A percentile compares a stretch with the other conserved stretches of the same genome.
Evolutionary conservation across 345 rosid species (phyloP).

Genomic region (Salix exigua): DNA sequence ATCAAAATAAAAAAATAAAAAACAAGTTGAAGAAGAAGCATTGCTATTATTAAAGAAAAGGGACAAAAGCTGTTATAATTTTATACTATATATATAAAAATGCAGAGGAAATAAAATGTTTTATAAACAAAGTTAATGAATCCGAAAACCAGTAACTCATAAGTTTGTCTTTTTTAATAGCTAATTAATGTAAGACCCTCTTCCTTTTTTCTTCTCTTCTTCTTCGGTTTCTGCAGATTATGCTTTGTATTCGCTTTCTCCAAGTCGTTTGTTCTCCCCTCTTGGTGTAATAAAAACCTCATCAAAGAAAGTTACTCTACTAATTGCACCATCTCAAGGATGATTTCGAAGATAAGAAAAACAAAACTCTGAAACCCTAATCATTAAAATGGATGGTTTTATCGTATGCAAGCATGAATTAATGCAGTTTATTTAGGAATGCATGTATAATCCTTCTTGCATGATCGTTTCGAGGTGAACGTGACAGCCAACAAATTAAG

Average conservation of each 20-base stretch:
- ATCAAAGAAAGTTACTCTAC: too few species aligned
- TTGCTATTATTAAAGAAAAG: neutral
- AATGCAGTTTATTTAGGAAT: neutral
- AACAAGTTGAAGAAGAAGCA: neutral
- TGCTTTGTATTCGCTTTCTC: neutral
- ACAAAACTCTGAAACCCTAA: neutral
- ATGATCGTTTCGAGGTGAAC: neutral
- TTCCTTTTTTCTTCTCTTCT: neutral
- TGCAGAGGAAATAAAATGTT: too few species aligned
- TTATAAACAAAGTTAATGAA: too few species aligned
- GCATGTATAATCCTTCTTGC: neutral
- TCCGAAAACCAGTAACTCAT: too few species aligned
- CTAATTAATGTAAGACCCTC: neutral
- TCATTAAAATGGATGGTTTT: too few species aligned
- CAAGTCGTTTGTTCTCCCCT: neutral
- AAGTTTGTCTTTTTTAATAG: too few species aligned
- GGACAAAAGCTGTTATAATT: neutral
- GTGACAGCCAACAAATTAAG: neutral
- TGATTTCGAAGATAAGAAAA: neutral
- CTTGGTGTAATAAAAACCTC: neutral
- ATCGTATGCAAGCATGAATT: neutral
- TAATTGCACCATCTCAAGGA: too few species aligned
- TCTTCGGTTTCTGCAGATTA: neutral
- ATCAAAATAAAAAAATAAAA: too few species aligned
- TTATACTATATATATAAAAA: too few species aligned